These are phyloP conservation scores for Salix purpurea DNA, from an alignment of 345 rosid species.

Conservation along the genomic window DNA sequence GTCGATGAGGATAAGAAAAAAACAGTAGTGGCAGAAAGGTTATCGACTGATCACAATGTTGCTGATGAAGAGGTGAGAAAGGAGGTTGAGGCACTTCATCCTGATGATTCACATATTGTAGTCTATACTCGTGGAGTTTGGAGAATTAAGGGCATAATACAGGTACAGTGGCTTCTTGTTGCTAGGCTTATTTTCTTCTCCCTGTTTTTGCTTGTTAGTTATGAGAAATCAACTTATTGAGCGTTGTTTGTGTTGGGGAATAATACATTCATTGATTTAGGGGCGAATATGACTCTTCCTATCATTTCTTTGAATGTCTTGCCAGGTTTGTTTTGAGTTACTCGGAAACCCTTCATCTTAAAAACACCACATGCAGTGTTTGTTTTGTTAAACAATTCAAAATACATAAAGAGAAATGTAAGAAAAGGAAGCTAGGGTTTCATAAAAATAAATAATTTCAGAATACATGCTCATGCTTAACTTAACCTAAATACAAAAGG, in stretches of 20 bases:
- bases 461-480: too few relatives aligned
- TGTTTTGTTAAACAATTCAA: neutral
- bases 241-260: neutral
- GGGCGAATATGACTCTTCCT: neutral
- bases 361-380: neutral
- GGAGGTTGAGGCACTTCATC: conserved; percentile 94
- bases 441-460: too few relatives aligned
- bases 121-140: conserved; percentile 79
- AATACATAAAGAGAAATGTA: too few relatives aligned
- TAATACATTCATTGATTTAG: neutral
- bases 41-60: conserved; percentile 96
- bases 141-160: conserved; percentile 98
- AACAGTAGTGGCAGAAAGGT: conserved; percentile 64
- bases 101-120: conserved; percentile 90
- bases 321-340: neutral
- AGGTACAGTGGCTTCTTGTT: conserved; percentile 41
- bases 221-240: neutral
- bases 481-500: too few relatives aligned
- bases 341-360: neutral
- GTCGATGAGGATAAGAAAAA: conserved; percentile 34
- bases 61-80: conserved; percentile 84
- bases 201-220: neutral
- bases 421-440: too few relatives aligned
- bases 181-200: neutral
- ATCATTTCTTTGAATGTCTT: neutral